Conservation (phyloP, 345 rosid species). For the Rhodomyrtus tomentosa region DNA sequence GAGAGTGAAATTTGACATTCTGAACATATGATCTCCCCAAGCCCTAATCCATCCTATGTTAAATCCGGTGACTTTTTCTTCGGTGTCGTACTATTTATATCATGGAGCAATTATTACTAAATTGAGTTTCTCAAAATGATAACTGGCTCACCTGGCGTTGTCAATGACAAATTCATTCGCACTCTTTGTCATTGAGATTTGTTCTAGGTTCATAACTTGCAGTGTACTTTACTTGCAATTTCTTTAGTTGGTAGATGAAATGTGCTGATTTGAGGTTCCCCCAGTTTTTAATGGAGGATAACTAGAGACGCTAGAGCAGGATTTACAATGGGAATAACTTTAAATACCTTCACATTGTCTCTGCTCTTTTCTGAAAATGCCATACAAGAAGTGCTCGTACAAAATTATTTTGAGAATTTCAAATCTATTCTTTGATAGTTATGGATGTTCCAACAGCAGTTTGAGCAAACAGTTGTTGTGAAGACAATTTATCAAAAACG, state of each 20-base stretch:
- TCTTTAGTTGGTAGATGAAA: neutral
- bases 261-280: neutral
- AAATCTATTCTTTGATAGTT: neutral
- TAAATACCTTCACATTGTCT: neutral
- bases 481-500: neutral
- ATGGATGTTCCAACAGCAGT: neutral
- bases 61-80: neutral
- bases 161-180: neutral
- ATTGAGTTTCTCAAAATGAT: neutral
- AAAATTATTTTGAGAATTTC: neutral
- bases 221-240: neutral
- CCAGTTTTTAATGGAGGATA: neutral
- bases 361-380: neutral
- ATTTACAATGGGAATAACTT: neutral
- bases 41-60: neutral
- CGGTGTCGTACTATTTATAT: neutral
- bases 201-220: neutral
- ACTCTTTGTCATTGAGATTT: neutral
- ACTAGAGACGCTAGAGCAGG: neutral
- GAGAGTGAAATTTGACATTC: neutral
- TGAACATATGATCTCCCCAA: neutral
- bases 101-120: neutral
- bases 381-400: neutral
- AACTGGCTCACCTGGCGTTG: rapidly evolving
- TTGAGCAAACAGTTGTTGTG: neutral